Conservation (phyloP, 805 yeast species). For the Candida ulmi region DNA sequence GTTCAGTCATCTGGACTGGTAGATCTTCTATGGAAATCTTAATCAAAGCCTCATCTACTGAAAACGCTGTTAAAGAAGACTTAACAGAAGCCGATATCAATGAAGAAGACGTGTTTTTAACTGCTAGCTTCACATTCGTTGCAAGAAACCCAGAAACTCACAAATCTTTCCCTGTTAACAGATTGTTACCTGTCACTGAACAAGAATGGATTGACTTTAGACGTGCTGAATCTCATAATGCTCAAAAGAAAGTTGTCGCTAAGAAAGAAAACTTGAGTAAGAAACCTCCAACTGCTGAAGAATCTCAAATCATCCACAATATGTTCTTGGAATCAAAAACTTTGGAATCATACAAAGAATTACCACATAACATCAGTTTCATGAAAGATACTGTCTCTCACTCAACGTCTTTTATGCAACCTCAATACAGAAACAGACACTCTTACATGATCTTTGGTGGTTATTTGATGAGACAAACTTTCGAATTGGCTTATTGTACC, state of each 20-base stretch:
- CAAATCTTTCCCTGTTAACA: slow-evolving; percentile 80
- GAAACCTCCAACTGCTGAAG: slow-evolving; percentile 73
- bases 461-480: slow-evolving; percentile 83
- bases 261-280: slow-evolving; percentile 51
- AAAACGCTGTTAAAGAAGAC: slow-evolving; percentile 44
- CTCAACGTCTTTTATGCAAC: slow-evolving; percentile 89
- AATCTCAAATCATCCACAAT: slow-evolving; percentile 68
- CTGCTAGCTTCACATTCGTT: slow-evolving; percentile 92
- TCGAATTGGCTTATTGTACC: slow-evolving; percentile 89
- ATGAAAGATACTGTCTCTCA: slow-evolving; percentile 69
- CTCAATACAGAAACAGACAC: slow-evolving; percentile 92
- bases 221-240: slow-evolving; percentile 85
- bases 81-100: slow-evolving; percentile 54
- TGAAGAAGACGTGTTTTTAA: slow-evolving; percentile 66
- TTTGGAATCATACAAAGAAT: slow-evolving; percentile 25
- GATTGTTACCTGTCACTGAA: slow-evolving; percentile 68
- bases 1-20: slow-evolving; percentile 94
- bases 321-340: slow-evolving; percentile 57
- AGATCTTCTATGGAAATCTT: slow-evolving; percentile 92
- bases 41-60: slow-evolving; percentile 79
- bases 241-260: slow-evolving; percentile 77
- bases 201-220: slow-evolving; percentile 78
- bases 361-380: slow-evolving; percentile 48
- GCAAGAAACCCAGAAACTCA: slow-evolving; percentile 94
- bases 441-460: slow-evolving; percentile 96